Conservation (phyloP, 2,329 filamentous ascomycete genomes). For the Paradendryphiella salina region DNA sequence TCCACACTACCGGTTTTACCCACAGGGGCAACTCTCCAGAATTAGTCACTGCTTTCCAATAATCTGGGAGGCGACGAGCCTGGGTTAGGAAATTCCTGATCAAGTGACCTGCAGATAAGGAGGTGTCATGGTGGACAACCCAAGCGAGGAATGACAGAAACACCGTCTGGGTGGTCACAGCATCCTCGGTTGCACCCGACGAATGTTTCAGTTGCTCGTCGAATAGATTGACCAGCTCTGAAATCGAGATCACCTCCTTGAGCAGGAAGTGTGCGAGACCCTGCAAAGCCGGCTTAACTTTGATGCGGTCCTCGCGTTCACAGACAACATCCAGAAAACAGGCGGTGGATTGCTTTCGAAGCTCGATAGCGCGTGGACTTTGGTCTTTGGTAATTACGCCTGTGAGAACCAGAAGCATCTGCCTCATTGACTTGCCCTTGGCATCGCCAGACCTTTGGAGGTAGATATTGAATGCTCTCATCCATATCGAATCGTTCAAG, state of each 20-base stretch:
- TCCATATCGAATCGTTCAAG: constrained; percentile 46
- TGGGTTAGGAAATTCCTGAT: constrained; percentile 42
- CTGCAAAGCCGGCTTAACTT: constrained; percentile 71
- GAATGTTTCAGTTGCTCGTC: constrained; percentile 12
- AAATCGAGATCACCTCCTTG: constrained; percentile 59
- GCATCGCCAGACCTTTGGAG: constrained; percentile 50
- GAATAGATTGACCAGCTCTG: constrained; percentile 49
- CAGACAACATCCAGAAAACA: constrained; percentile 63
- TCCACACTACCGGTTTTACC: constrained; percentile 45
- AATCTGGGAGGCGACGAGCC: constrained; percentile 26
- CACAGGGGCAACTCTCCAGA: constrained; percentile 37
- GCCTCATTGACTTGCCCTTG: constrained; percentile 53
- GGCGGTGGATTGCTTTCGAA: constrained; percentile 32
- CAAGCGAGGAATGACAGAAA: constrained; percentile 40
- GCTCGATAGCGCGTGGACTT: constrained; percentile 24
- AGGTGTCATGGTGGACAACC: constrained; percentile 48
- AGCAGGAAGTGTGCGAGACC: constrained; percentile 67
- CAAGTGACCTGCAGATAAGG: constrained; percentile 46
- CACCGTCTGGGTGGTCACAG: constrained; percentile 22
- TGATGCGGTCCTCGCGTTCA: constrained; percentile 62
- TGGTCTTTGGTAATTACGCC: constrained; percentile 40
- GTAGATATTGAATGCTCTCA: constrained; percentile 47
- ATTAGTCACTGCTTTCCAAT: constrained; percentile 1
- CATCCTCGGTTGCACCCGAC: neutral
- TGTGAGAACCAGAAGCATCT: constrained; percentile 50